A percentile compares a stretch with the other conserved stretches of the same genome.
Evolutionary conservation across 768 basidiomycete species (phyloP).

Genomic region (Kwoniella newhampshirensis): DNA sequence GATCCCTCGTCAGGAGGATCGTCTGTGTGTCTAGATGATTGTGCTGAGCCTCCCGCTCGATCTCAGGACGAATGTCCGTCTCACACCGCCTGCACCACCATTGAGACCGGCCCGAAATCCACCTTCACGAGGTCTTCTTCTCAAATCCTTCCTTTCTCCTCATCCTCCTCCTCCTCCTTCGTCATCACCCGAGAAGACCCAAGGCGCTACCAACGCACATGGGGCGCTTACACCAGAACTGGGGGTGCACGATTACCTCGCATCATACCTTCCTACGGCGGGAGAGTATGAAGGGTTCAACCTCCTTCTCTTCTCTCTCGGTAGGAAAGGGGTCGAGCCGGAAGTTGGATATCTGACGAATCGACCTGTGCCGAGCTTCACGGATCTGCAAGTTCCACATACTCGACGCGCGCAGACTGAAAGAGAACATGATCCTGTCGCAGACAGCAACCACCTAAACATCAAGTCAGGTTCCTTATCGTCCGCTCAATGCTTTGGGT

Average conservation of each 20-base stretch:
- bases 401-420: conserved; percentile 1
- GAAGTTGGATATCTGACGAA: conserved; percentile 40
- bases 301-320: conserved; percentile 47
- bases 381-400: conserved; percentile 5
- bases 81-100: conserved; percentile 19
- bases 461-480: no score
- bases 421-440: neutral
- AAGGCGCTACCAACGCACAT: neutral
- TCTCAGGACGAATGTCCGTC: conserved; percentile 37
- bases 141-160: conserved; percentile 42
- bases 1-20: neutral
- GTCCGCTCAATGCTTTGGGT: conserved; percentile 17
- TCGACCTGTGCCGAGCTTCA: conserved; percentile 26
- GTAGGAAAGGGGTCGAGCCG: neutral
- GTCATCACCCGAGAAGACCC: no score
- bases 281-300: conserved; percentile 54
- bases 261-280: conserved; percentile 14
- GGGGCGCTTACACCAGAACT: neutral
- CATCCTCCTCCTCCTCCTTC: conserved; percentile 1
- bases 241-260: conserved; percentile 33
- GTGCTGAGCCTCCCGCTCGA: neutral
- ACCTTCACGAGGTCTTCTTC: conserved; percentile 48
- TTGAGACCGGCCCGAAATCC: conserved; percentile 18
- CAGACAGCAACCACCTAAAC: no score
- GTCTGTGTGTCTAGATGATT: neutral